Base-by-base conservation (phyloP, 805 yeast species). In the Nakazawaea ernobii region DNA sequence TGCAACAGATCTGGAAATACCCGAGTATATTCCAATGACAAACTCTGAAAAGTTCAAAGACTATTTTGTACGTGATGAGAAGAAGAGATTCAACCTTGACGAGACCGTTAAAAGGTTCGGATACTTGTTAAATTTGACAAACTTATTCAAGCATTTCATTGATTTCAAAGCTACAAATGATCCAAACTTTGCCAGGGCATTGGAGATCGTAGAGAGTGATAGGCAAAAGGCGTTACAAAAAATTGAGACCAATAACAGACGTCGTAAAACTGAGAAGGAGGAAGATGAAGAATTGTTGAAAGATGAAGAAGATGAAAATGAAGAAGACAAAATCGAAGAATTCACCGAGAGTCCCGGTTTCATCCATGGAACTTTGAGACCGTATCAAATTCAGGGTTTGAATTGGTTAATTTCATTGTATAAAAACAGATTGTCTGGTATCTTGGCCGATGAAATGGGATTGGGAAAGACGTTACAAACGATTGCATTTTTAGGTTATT, bases 401-500 rank as follows among this genome's bases (percentile, higher is more conserved):
- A 94, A 94, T 66, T 92, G 99, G 99, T 73, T 92, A 59, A 84
- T 92, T 15, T 81, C 95, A 0, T 67, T 92, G 32, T 87, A 90
- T 62, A 96, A 91, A 55, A 89, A 92, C 64, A 78, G 85, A 56
- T 74, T 92, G 39, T 85, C 95, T 8, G 99, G 99, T 17, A 94
- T 92, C 40, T 69, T 92, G 43, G 99, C 99, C 10, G 99, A 92
- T 67, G 99, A 92, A 63, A 92, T 94, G 99, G 99, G 99, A 2
- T 73, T 92, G 36, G 99, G 99, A 48, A 92, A 92, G 65, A 92
- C 99, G 5, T 70, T 94, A 48, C 99, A 92, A 66, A 92, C 98
- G 0, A 89, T 92, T 41, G 80, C 98, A 1, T 94, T 92, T 57
- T 36, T 46, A 24, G 92, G 92, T 2, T 86, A 82, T 58, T 66